A percentile compares a stretch with the other conserved stretches of the same genome.
Conservation (phyloP, 371 early-diverging fungal genomes). For the Chytridium lagenaria region DNA sequence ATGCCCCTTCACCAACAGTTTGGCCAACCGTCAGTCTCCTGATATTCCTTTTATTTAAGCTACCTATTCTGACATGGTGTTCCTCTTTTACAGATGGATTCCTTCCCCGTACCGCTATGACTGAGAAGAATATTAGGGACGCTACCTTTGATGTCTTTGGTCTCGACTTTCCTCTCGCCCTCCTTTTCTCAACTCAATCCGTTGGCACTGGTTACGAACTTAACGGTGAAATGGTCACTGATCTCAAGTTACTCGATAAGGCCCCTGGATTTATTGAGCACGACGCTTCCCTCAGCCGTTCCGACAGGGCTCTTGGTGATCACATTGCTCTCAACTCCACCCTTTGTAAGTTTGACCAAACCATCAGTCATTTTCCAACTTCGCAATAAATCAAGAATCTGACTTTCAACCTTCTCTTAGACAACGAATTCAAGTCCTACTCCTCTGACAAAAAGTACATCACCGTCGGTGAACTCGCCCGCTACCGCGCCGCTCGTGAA, state of each 20-base stretch:
- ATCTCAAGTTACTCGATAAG: background rate
- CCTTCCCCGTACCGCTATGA: slow-evolving; percentile 46
- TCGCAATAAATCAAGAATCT: background rate
- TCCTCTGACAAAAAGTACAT: slow-evolving; percentile 36
- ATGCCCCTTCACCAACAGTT: background rate
- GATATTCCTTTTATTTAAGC: no score
- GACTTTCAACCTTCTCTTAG: background rate
- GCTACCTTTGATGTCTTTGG: slow-evolving; percentile 11
- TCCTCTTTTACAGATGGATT: no score
- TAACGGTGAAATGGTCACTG: background rate
- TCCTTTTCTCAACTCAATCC: slow-evolving; percentile 4
- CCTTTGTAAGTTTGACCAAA: background rate
- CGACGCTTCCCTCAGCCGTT: slow-evolving; percentile 40
- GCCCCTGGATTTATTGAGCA: slow-evolving; percentile 34
- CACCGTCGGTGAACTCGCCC: slow-evolving; percentile 31
- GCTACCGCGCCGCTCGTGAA: slow-evolving; percentile 32
- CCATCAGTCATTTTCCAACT: background rate
- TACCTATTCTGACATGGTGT: no score
- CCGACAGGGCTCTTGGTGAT: slow-evolving; percentile 39
- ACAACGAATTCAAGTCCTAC: slow-evolving; percentile 16
- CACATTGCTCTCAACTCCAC: slow-evolving; percentile 26
- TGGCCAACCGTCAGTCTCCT: no score
- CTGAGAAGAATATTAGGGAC: slow-evolving; percentile 8
- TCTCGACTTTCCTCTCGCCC: background rate
- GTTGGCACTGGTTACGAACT: background rate